Conservation (phyloP, 2,329 filamentous ascomycete species). For the Fusarium odoratissimum region DNA sequence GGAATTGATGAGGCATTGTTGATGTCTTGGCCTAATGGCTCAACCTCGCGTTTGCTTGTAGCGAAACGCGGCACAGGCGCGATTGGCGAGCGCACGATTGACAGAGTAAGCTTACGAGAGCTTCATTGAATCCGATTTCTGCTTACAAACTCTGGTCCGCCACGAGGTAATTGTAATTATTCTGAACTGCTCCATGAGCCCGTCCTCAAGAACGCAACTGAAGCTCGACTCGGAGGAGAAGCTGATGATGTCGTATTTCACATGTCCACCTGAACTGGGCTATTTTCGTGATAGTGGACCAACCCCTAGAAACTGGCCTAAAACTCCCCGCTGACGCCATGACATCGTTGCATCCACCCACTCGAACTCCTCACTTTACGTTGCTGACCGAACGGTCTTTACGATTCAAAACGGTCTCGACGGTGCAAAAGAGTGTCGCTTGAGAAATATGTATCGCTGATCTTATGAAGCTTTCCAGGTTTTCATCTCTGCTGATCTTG, state of each 20-base stretch:
- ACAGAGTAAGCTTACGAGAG: not conserved
- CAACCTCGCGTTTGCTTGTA: not conserved
- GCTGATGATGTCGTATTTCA: not conserved
- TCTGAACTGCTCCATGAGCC: not conserved
- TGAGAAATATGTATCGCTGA: not conserved
- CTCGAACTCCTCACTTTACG: not conserved
- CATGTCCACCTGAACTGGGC: not conserved
- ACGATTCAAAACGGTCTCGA: not conserved
- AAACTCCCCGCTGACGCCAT: not conserved
- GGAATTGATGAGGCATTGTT: not conserved
- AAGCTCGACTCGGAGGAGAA: not conserved
- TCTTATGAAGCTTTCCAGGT: not conserved
- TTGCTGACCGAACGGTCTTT: not conserved
- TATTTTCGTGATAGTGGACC: not conserved
- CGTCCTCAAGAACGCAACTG: not conserved
- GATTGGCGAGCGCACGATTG: not conserved
- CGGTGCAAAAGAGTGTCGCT: not conserved
- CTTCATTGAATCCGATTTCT: not conserved
- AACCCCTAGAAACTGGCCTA: not conserved
- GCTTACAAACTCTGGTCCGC: too few relatives aligned
- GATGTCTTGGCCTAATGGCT: not conserved
- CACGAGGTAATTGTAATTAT: rapidly evolving
- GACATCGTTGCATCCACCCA: not conserved
- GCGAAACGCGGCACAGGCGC: not conserved
- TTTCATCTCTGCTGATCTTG: not conserved